Conservation (phyloP, 1,284 basidiomycete genomes). For the Neotropicomus parvogracilis region DNA sequence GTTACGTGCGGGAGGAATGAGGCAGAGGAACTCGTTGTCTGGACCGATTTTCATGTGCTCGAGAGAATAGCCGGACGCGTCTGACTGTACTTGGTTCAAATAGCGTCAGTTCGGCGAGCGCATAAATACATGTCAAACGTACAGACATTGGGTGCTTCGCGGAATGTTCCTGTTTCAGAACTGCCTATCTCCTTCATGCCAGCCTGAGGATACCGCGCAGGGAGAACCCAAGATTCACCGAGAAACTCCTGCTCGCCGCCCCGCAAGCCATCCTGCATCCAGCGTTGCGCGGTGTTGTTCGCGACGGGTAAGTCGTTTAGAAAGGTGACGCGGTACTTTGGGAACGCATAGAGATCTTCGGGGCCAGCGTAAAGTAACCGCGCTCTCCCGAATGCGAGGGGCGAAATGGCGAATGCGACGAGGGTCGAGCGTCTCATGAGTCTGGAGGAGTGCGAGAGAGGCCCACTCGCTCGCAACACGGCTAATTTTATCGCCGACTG, state of each 20-base stretch:
- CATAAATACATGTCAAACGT: slow-evolving; percentile 21
- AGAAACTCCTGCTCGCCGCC: slow-evolving; percentile 77
- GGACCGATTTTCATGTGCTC: slow-evolving; percentile 71
- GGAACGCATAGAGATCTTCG: slow-evolving; percentile 79
- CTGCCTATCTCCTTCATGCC: slow-evolving; percentile 56
- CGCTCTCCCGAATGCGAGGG: slow-evolving; percentile 33
- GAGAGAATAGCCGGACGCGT: slow-evolving; percentile 42
- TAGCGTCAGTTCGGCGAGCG: slow-evolving; percentile 12
- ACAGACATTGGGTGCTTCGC: slow-evolving; percentile 29
- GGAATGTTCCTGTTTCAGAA: slow-evolving; percentile 34
- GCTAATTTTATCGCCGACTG: slow-evolving; percentile 35
- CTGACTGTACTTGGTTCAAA: slow-evolving; percentile 15
- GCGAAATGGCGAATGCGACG: slow-evolving; percentile 17
- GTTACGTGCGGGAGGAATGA: slow-evolving; percentile 64
- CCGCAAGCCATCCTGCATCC: slow-evolving; percentile 63
- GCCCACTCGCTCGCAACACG: slow-evolving; percentile 6
- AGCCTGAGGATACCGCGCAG: slow-evolving; percentile 35
- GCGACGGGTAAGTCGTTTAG: slow-evolving; percentile 76
- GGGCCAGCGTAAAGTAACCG: slow-evolving; percentile 65
- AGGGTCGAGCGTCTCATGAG: slow-evolving; percentile 24
- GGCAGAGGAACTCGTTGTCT: slow-evolving; percentile 64
- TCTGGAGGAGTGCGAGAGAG: slow-evolving; percentile 7
- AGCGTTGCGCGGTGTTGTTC: slow-evolving; percentile 69
- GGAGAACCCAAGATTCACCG: slow-evolving; percentile 54
- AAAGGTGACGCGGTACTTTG: slow-evolving; percentile 80